phyloP scores from a whole-genome alignment of 2,329 filamentous ascomycete genomes.

The Diaporthe sp. region DNA sequence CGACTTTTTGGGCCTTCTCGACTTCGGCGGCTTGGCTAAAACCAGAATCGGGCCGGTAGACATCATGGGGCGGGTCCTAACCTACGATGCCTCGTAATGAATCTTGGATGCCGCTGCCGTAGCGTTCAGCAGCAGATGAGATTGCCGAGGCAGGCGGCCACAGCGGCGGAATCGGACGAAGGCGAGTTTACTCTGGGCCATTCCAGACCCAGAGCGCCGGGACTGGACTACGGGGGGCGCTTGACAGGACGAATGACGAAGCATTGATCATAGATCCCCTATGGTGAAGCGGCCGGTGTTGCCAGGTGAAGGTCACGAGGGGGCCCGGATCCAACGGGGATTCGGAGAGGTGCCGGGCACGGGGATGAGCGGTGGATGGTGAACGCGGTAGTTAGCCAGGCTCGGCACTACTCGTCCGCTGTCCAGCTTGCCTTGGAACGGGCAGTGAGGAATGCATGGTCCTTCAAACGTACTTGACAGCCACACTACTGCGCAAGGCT shows the following conservation, averaged over 20 bases:
- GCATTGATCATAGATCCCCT: neutral
- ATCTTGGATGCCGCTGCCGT: neutral
- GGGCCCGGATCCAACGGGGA: neutral
- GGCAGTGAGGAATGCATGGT: neutral
- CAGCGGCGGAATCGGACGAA: conserved; percentile 4
- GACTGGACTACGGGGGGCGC: neutral
- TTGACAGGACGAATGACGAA: conserved; percentile 11
- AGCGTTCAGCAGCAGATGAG: neutral
- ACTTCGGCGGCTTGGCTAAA: conserved; percentile 21
- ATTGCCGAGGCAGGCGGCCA: conserved; percentile 8
- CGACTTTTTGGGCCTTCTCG: neutral
- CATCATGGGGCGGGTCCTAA: conserved; percentile 12
- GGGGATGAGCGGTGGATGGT: conserved; percentile 5
- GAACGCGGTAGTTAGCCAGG: neutral
- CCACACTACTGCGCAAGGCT: neutral
- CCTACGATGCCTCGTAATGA: conserved; percentile 5
- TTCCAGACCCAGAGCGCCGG: neutral
- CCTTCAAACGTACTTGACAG: neutral
- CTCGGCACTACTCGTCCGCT: neutral
- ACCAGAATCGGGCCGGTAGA: conserved; percentile 15
- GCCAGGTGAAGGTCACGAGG: conserved; percentile 13
- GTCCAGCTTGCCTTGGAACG: neutral
- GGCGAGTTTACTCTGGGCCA: neutral
- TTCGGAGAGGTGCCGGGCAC: neutral
- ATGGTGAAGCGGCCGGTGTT: conserved; percentile 12